Conservation (phyloP, 306 rosid species). For the Quercus wislizeni region DNA sequence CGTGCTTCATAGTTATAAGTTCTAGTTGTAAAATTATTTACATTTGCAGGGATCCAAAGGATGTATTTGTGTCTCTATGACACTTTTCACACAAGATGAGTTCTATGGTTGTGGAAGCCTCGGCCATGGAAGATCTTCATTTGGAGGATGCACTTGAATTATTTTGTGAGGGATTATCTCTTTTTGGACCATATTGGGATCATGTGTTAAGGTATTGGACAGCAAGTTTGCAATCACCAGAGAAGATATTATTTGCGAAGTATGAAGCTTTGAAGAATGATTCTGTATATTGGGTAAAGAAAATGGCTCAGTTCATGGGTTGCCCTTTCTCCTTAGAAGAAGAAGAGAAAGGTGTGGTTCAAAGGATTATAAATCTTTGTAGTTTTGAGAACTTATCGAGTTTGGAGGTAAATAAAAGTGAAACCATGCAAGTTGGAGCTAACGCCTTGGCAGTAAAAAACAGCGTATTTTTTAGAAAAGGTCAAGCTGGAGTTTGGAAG, state of each 20-base stretch:
- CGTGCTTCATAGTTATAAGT: no score
- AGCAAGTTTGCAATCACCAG: no score
- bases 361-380: constrained; percentile 1
- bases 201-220: no score
- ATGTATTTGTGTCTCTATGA: no score
- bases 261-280: constrained; percentile 20
- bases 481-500: neutral
- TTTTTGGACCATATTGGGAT: no score
- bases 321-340: constrained; percentile 1
- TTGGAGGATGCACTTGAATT: constrained; percentile 8
- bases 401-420: constrained; percentile 21
- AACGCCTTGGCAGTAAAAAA: no score
- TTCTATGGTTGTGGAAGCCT: neutral
- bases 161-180: constrained; percentile 17
- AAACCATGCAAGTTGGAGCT: neutral
- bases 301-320: constrained; percentile 7
- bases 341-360: neutral
- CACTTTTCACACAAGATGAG: neutral
- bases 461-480: neutral
- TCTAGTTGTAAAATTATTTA: no score
- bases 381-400: constrained; percentile 15
- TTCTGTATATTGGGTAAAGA: neutral
- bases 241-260: neutral
- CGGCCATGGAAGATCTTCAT: neutral
- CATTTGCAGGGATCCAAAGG: no score